Evolutionary conservation across 2,329 filamentous ascomycete genomes (phyloP), one percentile per base, ranked within the genome.

Genomic region (Diplodia sapinea): DNA sequence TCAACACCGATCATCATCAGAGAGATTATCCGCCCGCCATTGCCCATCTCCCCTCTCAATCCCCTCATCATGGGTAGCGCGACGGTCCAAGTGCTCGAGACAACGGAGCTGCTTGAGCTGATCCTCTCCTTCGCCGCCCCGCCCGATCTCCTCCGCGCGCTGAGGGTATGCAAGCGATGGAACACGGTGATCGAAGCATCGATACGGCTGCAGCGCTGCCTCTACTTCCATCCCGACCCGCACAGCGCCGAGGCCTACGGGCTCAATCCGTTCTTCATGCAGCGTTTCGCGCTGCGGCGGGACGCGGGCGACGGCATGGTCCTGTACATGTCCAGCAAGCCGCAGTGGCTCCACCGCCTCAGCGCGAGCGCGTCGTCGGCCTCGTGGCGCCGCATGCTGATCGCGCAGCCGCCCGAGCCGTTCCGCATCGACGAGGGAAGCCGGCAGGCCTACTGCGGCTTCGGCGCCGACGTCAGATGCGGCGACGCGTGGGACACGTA

Each of bases 321-420:
- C 13, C 36, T 65, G 8, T n/a, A 26, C 38, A 20, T 65, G n/a
- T 15, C 17, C 31, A 31, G 4, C 23, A 33, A 29, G 2, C n/a
- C 4, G 29, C n/a, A 51, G 38, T 51, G 59, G 43, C 59, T 12
- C 20, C 9, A 23, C 29, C 33, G 38, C 1, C 33, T 65, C 17
- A 9, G 26, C 1, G 4, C 33, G 20, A 55, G 62, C 50, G 3
- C 23, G 2, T 7, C 43, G n/a, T 47, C 13, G 2, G 62, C 62
- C 26, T 65, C 62, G 13, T 65, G 62, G 62, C 62, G 62, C 6
- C 49, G 51, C 33, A 65, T 65, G 62, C 26, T 54, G 8, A 13
- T 47, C 8, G 36, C 51, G 12, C 62, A 65, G 38, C 62, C 62
- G 36, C 62, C 62, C 50, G 62, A 65, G 50, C 33, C 36, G 13